phyloP scores from a whole-genome alignment of 2,329 filamentous ascomycete genomes.

The Davidsoniella neocaledoniae region DNA sequence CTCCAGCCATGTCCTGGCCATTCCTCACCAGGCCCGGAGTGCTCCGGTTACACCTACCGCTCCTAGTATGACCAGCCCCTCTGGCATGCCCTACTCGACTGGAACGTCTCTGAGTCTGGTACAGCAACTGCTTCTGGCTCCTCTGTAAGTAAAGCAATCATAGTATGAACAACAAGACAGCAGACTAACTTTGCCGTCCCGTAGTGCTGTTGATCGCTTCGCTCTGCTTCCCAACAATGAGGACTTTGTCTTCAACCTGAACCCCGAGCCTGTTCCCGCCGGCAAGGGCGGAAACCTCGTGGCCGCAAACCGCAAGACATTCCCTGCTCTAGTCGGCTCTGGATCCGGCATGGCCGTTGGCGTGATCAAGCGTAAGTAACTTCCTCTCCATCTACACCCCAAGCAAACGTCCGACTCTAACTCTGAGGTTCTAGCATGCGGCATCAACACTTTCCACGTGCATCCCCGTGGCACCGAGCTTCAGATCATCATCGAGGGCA shows the following conservation, averaged over 20 bases:
- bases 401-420: neutral
- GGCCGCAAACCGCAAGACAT: constrained; percentile 36
- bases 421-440: constrained; percentile 23
- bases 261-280: constrained; percentile 26
- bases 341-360: constrained; percentile 34
- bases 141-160: constrained; percentile 7
- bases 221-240: constrained; percentile 23
- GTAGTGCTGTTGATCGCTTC: constrained; percentile 23
- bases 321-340: constrained; percentile 38
- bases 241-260: constrained; percentile 30
- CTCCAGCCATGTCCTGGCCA: constrained; percentile 19
- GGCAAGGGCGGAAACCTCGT: constrained; percentile 27
- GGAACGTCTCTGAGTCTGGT: constrained; percentile 14
- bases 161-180: neutral
- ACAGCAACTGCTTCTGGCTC: constrained; percentile 17
- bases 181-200: constrained; percentile 3
- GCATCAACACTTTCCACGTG: constrained; percentile 39
- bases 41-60: constrained; percentile 9
- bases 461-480: constrained; percentile 38
- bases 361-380: constrained; percentile 25
- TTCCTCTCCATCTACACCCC: constrained; percentile 7
- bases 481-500: constrained; percentile 32
- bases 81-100: too few species aligned
- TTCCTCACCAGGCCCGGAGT: constrained; percentile 12
- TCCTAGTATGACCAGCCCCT: constrained; percentile 15